Evolutionary conservation across 2,329 filamentous ascomycete genomes (phyloP), one percentile per base, ranked within the genome.

Genomic region (Cladosporium cucumerinum): DNA sequence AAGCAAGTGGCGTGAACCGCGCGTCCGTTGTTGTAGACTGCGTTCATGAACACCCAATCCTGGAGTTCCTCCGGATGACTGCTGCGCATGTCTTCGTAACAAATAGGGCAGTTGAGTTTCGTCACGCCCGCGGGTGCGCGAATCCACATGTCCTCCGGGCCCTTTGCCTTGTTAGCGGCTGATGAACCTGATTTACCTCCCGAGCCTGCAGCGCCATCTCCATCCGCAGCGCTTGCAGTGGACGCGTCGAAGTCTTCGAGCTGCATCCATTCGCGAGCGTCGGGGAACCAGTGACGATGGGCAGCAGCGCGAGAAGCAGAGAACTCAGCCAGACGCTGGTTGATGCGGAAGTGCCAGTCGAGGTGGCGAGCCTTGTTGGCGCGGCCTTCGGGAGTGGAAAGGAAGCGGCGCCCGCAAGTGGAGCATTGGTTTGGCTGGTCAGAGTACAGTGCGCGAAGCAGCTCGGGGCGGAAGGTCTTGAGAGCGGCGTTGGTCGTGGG

Each of bases 301-400:
- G 96, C 93, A 71, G 96, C 91, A 34, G 91, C 93, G 67, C 92
- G 86, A 75, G 92, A 94, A 25, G 69, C 66, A 5, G 60, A 54
- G 49, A 36, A 39, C 71, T 98, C 94, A 2, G 88, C 88, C 78
- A 96, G 92, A 54, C 93, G 89, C 73, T 93, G 90, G 73, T 97
- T 94, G 26, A 94, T 93, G 64, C 90, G 89, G 80, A 99, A 99
- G 78, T 99, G 95, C 95, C 95, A 99, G 78, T 99, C 95, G 82
- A 99, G 89, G 75, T 99, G 95, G 3, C 89, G 87, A 26, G 89
- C 91, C 80, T 98, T 98, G 81, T 90, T 91, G 74, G 89, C 88
- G 72, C 87, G 90, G 14, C 94, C 94, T 69, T 91, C 87, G 14
- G 88, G 86, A 57, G 91, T 91, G 5, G 86, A 86, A 62, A 85